Conservation (phyloP, 2,329 filamentous ascomycete genomes). For the Xenoacremonium recifei region DNA sequence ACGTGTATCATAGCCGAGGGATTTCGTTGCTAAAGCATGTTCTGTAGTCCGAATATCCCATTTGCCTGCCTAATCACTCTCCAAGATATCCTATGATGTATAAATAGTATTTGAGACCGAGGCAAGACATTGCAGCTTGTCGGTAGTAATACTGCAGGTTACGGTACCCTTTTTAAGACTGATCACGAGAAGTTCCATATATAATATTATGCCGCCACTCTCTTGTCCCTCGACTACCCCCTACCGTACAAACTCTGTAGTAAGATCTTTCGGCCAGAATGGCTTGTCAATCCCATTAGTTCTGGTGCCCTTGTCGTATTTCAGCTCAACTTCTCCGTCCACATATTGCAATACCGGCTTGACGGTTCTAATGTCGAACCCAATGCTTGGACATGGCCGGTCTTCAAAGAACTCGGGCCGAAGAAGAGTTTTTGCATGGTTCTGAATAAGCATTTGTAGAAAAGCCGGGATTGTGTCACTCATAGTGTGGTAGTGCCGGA, state of each 20-base stretch:
- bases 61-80: too few species aligned
- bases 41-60: too few species aligned
- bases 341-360: background rate
- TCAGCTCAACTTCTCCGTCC: background rate
- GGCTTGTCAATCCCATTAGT: background rate
- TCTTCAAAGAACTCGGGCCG: background rate
- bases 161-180: too few species aligned
- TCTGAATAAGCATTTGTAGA: background rate
- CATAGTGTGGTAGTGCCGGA: conserved; percentile 52
- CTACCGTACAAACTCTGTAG: background rate
- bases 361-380: background rate
- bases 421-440: background rate
- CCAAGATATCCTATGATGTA: too few species aligned
- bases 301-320: background rate
- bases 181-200: too few species aligned
- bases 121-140: too few species aligned
- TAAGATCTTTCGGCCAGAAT: background rate
- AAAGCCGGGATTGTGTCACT: background rate
- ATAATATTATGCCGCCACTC: too few species aligned
- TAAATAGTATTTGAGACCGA: too few species aligned
- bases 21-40: too few species aligned
- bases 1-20: too few species aligned
- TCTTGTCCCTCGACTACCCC: too few species aligned
- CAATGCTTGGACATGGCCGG: background rate
- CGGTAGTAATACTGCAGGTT: too few species aligned